Conservation (phyloP, 768 basidiomycete genomes). For the Thelephora aurantiotincta region DNA sequence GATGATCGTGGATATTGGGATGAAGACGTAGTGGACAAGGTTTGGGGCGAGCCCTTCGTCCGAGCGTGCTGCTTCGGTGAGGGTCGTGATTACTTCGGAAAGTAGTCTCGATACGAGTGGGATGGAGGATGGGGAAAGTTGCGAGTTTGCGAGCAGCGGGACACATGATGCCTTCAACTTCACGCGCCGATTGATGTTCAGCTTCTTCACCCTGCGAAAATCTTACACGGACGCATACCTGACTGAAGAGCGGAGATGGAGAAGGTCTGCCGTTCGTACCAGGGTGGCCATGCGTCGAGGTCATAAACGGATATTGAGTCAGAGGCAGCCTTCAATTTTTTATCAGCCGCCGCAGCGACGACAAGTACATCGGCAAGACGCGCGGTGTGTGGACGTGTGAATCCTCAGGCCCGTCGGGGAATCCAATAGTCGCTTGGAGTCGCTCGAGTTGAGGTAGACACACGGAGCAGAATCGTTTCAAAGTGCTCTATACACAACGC, state of each 20-base stretch:
- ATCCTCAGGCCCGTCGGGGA: no score
- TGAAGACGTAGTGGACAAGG: conserved; percentile 74
- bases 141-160: conserved; percentile 58
- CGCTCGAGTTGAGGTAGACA: no score
- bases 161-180: conserved; percentile 67
- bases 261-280: no score
- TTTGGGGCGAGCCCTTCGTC: conserved; percentile 31
- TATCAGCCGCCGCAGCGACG: no score
- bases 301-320: no score
- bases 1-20: conserved; percentile 76
- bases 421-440: no score
- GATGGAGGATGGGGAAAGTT: conserved; percentile 41
- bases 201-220: not conserved
- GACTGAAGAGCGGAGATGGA: conserved; percentile 2
- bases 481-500: no score
- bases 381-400: no score
- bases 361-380: no score
- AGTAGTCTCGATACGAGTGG: conserved; percentile 37
- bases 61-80: conserved; percentile 29
- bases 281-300: no score
- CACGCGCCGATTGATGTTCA: not conserved
- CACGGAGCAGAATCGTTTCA: no score
- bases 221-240: conserved; percentile 2
- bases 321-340: no score
- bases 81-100: conserved; percentile 30